phyloP scores from a whole-genome alignment of 495 filamentous ascomycete genomes.

The Neurospora terricola region DNA sequence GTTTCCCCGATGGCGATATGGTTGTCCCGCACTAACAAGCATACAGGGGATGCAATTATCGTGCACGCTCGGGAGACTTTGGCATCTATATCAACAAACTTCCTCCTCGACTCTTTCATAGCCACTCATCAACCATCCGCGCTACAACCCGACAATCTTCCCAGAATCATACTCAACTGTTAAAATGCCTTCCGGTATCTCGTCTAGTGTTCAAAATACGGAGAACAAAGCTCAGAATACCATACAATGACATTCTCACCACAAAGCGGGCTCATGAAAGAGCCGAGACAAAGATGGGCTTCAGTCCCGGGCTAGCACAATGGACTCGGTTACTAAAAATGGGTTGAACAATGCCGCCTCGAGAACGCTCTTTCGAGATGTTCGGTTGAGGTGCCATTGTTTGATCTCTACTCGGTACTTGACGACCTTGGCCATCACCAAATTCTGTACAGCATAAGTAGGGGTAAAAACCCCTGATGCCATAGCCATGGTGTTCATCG shows the following conservation, averaged over 20 bases:
- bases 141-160: neutral
- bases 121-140: neutral
- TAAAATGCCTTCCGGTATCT: neutral
- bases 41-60: neutral
- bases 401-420: neutral
- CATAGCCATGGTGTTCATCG: neutral
- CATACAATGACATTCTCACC: neutral
- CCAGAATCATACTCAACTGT: neutral
- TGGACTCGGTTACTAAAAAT: neutral
- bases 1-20: neutral
- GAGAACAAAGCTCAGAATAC: neutral
- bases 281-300: neutral
- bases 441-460: neutral
- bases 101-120: neutral
- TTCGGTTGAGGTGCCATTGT: neutral
- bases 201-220: neutral
- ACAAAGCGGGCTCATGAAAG: neutral
- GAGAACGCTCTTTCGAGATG: neutral
- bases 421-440: neutral
- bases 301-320: neutral
- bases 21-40: neutral
- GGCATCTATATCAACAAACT: neutral
- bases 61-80: neutral
- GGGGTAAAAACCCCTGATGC: neutral
- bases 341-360: neutral